Conservation (phyloP, 1,284 basidiomycete genomes). For the Ceratobasidium sp. region DNA sequence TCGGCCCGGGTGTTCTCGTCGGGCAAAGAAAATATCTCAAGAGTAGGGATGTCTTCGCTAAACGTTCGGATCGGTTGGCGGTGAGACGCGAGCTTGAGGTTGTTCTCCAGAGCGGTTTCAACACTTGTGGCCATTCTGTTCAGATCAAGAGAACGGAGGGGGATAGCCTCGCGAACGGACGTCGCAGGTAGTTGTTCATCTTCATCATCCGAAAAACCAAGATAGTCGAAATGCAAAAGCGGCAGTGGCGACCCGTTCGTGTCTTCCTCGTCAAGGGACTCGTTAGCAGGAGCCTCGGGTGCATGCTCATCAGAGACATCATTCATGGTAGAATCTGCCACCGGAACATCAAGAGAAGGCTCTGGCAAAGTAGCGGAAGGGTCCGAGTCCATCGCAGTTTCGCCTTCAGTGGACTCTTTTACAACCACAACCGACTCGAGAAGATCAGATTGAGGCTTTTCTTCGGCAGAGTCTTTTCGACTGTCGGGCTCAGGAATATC, state of each 20-base stretch:
- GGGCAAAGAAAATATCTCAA: slow-evolving; percentile 25
- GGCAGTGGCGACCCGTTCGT: not conserved
- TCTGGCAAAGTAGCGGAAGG: slow-evolving; percentile 8
- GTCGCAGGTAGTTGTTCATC: slow-evolving; percentile 5
- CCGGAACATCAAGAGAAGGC: not conserved
- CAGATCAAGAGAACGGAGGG: slow-evolving; percentile 7
- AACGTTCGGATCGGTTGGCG: not conserved
- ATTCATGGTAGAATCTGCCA: not conserved
- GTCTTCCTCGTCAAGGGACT: not conserved
- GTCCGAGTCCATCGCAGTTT: slow-evolving; percentile 22
- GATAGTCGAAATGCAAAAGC: slow-evolving; percentile 30
- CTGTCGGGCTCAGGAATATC: not conserved
- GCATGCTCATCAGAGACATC: not conserved
- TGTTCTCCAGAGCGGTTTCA: slow-evolving; percentile 5
- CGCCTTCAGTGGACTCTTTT: slow-evolving; percentile 1
- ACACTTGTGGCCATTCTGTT: not conserved
- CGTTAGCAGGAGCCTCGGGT: not conserved
- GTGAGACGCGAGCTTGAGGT: slow-evolving; percentile 22
- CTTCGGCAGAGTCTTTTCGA: not conserved
- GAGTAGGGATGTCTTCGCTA: not conserved
- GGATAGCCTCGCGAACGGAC: slow-evolving; percentile 6
- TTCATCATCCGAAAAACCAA: slow-evolving; percentile 14
- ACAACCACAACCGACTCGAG: not conserved
- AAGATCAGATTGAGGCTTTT: not conserved
- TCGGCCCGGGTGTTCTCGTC: not conserved